Evolutionary conservation across 345 rosid species (phyloP).

Genomic region (Cochlearia excelsa): DNA sequence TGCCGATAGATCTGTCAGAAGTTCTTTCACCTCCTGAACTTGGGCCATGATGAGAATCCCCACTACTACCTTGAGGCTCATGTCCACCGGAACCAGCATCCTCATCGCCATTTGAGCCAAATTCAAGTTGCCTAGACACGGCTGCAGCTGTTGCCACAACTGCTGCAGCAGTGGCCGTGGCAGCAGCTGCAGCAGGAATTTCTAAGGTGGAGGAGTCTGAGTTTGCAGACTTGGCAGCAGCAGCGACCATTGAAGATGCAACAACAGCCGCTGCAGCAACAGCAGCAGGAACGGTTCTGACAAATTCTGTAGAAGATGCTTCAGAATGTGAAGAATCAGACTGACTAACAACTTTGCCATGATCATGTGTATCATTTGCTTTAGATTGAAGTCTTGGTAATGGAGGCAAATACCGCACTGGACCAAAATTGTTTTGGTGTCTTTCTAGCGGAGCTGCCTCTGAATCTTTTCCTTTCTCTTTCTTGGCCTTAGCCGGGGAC

Average conservation of each 20-base stretch:
- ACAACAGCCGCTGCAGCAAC: slow-evolving; percentile 86
- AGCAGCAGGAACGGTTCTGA: slow-evolving; percentile 68
- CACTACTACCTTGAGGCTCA: slow-evolving; percentile 40
- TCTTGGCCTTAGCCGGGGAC: slow-evolving; percentile 42
- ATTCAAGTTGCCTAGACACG: slow-evolving; percentile 62
- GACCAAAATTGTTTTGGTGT: slow-evolving; percentile 28
- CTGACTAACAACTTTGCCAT: slow-evolving; percentile 31
- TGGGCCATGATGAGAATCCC: slow-evolving; percentile 33
- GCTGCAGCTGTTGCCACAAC: slow-evolving; percentile 85
- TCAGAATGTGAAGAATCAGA: slow-evolving; percentile 45
- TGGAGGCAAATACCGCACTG: slow-evolving; percentile 58
- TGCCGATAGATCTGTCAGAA: slow-evolving; percentile 58
- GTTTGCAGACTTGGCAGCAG: slow-evolving; percentile 60
- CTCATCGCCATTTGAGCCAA: slow-evolving; percentile 51
- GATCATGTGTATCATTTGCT: slow-evolving; percentile 27
- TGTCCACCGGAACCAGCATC: slow-evolving; percentile 44
- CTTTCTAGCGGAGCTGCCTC: slow-evolving; percentile 32
- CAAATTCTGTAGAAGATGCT: slow-evolving; percentile 38
- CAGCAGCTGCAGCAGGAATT: slow-evolving; percentile 92
- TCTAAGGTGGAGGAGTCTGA: slow-evolving; percentile 49
- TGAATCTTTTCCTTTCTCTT: slow-evolving; percentile 35
- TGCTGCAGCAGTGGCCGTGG: slow-evolving; percentile 95
- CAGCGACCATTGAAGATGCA: slow-evolving; percentile 96
- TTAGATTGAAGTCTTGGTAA: slow-evolving; percentile 40
- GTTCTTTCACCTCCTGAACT: slow-evolving; percentile 59